Base-by-base conservation (phyloP, 2,329 filamentous ascomycete genomes). In the Ceratocystiopsis minuta region DNA sequence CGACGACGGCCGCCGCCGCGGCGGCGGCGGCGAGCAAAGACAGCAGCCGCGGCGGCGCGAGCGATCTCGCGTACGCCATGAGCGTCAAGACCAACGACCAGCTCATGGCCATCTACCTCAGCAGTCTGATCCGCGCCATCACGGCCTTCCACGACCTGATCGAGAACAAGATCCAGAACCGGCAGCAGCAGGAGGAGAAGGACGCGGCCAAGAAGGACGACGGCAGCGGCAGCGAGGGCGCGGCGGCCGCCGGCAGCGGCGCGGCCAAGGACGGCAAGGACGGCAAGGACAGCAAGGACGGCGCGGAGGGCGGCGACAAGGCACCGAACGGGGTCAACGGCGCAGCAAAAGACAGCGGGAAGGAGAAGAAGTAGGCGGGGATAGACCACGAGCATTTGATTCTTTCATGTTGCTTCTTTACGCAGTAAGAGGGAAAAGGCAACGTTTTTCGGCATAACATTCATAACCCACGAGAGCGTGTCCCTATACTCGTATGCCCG, bases 131-230 rank as follows among this genome's bases (percentile, higher is more conserved):
- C 62, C 75, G 90, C 47, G 90, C 90, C 44, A 98, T 98, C 56
- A 96, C 90, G 13, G 90, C 90, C 9, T 98, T 96, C 78, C 90
- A 98, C 60, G 90, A 98, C 58, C 66, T 98, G 51, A 98, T 98
- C 51, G 90, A 98, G 68, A 98, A 98, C 69, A 98, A 98, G 73
- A 95, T 96, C 52, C 88, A 96, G 67, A 98, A 98, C 65, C 75
- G 88, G 59, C 87, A 96, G 63, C 84, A 92, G 60, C 82, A 92
- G 55, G 90, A 96, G 57, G 90, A 98, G 56, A 88, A 88, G 64
- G 88, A 96, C 53, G 72, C 68, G 37, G 75, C 80, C 54, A 84
- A 84, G 65, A 84, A 86, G 56, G 77, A 79, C 37, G 69, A 68
- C 39, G 69, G 74, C 49, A 71, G 75, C 49, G 57, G 52, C 16